Evolutionary conservation across 345 rosid species (phyloP).

Genomic region (Lumnitzera racemosa): DNA sequence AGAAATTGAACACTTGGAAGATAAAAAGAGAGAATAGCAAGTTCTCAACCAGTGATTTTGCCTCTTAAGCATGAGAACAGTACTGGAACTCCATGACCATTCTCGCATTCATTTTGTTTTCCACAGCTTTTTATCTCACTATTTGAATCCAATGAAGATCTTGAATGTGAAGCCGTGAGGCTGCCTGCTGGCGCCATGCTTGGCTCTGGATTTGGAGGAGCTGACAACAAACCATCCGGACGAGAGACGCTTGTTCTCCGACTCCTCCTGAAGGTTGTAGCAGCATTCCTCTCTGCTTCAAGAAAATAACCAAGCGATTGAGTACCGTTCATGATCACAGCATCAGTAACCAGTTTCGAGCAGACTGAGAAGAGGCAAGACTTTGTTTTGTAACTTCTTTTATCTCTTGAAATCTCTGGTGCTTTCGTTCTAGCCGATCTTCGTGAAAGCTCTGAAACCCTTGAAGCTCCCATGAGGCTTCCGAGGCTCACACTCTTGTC

Average conservation of each 20-base stretch:
- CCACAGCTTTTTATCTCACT: constrained; percentile 18
- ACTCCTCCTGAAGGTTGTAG: constrained; percentile 20
- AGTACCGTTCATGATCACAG: constrained; percentile 33
- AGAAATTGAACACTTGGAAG: not conserved
- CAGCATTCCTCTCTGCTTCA: constrained; percentile 56
- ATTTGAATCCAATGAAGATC: constrained; percentile 9
- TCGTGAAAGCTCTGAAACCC: constrained; percentile 50
- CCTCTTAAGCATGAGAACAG: constrained; percentile 38
- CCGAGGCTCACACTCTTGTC: constrained; percentile 74
- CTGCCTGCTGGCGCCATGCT: constrained; percentile 17
- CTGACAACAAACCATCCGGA: constrained; percentile 22
- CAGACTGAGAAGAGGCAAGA: constrained; percentile 72
- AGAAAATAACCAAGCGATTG: constrained; percentile 73
- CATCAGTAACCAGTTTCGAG: constrained; percentile 62
- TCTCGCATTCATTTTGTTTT: constrained; percentile 19
- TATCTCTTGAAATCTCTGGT: constrained; percentile 26
- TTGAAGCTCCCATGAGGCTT: constrained; percentile 66
- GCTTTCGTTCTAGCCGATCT: constrained; percentile 47
- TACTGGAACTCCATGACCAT: constrained; percentile 29
- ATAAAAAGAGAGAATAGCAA: not conserved
- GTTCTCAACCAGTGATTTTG: constrained; percentile 20
- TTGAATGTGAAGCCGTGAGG: not conserved
- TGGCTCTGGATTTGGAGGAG: constrained; percentile 10
- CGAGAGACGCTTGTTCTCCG: constrained; percentile 10
- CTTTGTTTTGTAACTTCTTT: constrained; percentile 41